Base-by-base conservation (phyloP, 208 protist genomes). In the Trypanosoma avium region DNA sequence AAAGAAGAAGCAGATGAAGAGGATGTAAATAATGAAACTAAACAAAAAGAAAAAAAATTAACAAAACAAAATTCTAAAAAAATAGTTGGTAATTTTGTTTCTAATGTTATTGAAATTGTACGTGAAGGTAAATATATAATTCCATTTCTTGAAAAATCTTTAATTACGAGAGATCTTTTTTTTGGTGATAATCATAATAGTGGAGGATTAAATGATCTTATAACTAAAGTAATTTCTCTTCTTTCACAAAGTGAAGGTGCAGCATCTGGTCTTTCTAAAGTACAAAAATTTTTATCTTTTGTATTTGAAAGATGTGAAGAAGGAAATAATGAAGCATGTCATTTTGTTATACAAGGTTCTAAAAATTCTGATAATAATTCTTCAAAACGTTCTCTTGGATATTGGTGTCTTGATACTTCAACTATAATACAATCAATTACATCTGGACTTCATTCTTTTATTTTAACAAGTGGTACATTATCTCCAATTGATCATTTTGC, bases 381-480 rank as follows among this genome's bases (percentile, higher is more conserved):
- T 19, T 38, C 8, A 5, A 26, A 43, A 21, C 81, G 85, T 12
- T 73, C 72, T 26, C 55, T 98, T 21, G 86, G 88, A 30, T 97
- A 96, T 64, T 99, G 97, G 97, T 93, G 88, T 56, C 82, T 99
- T 64, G 90, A 95, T 66, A 88, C 82, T 50, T 77, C 86, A 7
- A 30, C 36, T 27, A 70, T 91, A 13, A 84, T 99, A 66, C 61
- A 73, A 15, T 74, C 78, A 30, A 50, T 98, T 6, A 49, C 67
- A 19, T n/a, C 29, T 17, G 35, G 49, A 47, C 19, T 83, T 55
- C 63, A 59, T 55, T 81, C 66, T 10, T 50, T 99, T n/a, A 68
- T 99, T 4, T 69, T 99, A 7, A 99, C 98, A 13, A 97, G 86
- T 48, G 98, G 98, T 21, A 99, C 98, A 9, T 77, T 99, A 3